These are phyloP conservation scores for Sedum album DNA, from an alignment of 164 flowering plant genomes.

Conservation along the genomic window DNA sequence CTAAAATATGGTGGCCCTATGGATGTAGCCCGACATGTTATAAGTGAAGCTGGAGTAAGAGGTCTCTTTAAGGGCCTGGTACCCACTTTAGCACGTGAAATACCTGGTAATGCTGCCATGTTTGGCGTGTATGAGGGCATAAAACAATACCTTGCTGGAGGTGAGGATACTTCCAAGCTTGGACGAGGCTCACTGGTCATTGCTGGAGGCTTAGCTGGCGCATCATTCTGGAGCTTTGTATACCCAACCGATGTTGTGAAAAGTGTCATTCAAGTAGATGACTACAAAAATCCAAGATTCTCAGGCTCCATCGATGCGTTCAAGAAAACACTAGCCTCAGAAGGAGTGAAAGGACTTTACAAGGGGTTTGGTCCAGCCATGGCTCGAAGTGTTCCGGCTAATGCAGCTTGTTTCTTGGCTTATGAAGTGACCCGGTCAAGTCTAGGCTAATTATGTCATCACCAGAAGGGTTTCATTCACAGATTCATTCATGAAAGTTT, in stretches of 20 bases:
- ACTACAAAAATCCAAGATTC: constrained; percentile 74
- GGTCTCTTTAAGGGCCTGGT: too few species aligned
- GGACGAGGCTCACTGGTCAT: too few species aligned
- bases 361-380: too few species aligned
- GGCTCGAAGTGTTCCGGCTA: too few species aligned
- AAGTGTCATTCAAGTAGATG: too few species aligned
- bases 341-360: constrained; percentile 85
- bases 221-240: constrained; percentile 76
- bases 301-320: constrained; percentile 79
- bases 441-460: constrained; percentile 21
- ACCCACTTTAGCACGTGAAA: too few species aligned
- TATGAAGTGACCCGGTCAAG: too few species aligned
- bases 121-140: too few species aligned
- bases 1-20: constrained; percentile 93
- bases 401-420: too few species aligned
- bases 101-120: too few species aligned
- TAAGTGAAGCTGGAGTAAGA: too few species aligned
- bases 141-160: constrained; percentile 79
- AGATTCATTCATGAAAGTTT: neutral
- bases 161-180: constrained; percentile 74
- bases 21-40: constrained; percentile 89
- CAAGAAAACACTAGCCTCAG: constrained; percentile 56
- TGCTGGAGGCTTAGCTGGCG: constrained; percentile 95
- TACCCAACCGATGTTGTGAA: too few species aligned
- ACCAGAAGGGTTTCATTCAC: neutral